phyloP scores from a whole-genome alignment of 1,284 basidiomycete species.

The Cutaneotrichosporon sp. region DNA sequence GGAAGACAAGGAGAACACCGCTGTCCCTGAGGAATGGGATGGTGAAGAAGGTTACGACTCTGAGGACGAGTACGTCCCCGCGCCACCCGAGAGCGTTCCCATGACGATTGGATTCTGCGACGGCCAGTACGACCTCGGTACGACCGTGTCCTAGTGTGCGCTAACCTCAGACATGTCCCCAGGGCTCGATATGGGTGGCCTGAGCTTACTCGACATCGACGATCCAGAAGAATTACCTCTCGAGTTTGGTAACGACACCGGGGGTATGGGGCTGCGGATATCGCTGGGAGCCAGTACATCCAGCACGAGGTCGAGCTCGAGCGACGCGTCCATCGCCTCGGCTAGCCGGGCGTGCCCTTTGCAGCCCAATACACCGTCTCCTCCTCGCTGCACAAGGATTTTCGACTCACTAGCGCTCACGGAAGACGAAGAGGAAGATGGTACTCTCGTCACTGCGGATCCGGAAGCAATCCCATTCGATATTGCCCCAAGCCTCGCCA shows the following conservation, averaged over 20 bases:
- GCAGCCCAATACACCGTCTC: neutral
- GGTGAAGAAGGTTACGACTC: conserved; percentile 17
- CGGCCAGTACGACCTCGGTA: conserved; percentile 18
- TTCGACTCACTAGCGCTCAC: neutral
- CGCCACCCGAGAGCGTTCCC: conserved; percentile 10
- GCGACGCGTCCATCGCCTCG: neutral
- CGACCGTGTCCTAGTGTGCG: neutral
- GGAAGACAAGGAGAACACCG: conserved; percentile 47
- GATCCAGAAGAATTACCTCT: conserved; percentile 35
- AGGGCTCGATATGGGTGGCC: conserved; percentile 42
- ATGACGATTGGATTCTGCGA: conserved; percentile 20
- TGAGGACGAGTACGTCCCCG: conserved; percentile 15
- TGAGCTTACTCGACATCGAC: conserved; percentile 40
- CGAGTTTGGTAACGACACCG: conserved; percentile 16
- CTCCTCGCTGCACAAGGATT: neutral
- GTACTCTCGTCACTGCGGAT: neutral
- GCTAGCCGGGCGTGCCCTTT: neutral
- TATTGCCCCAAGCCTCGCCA: neutral
- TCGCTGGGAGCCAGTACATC: neutral
- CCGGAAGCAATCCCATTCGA: neutral
- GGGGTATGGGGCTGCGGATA: neutral
- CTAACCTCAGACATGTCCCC: conserved; percentile 20
- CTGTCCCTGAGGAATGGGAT: conserved; percentile 18
- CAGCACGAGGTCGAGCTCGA: neutral
- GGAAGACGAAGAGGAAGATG: neutral